These are phyloP conservation scores for Ophiobolus disseminans DNA, from an alignment of 2,329 filamentous ascomycete genomes.

Conservation along the genomic window DNA sequence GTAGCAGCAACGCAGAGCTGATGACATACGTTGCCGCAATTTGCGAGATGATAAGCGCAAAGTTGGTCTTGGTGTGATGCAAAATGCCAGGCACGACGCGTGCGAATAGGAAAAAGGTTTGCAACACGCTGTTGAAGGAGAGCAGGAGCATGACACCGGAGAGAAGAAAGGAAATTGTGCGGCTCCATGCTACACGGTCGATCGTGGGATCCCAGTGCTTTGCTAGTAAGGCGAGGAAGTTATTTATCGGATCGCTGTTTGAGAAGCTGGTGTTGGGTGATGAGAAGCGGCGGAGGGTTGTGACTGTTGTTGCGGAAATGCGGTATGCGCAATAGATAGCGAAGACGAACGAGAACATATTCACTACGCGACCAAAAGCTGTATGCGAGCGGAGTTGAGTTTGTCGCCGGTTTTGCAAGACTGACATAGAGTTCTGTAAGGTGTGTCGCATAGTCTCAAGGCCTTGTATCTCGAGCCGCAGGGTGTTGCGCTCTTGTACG, in stretches of 20 bases:
- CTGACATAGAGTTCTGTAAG: constrained; percentile 69
- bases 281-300: constrained; percentile 68
- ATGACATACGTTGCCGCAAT: constrained; percentile 87
- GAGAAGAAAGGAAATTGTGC: constrained; percentile 83
- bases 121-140: constrained; percentile 81
- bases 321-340: constrained; percentile 86
- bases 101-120: constrained; percentile 82
- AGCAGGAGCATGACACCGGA: constrained; percentile 83
- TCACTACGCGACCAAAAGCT: constrained; percentile 67
- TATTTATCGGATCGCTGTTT: constrained; percentile 81
- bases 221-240: constrained; percentile 78
- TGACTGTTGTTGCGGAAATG: constrained; percentile 73
- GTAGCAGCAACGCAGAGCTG: constrained; percentile 75
- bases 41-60: constrained; percentile 80
- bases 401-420: constrained; percentile 68
- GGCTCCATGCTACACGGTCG: constrained; percentile 82
- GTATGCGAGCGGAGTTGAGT: constrained; percentile 73
- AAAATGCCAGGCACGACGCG: constrained; percentile 76
- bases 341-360: constrained; percentile 72
- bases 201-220: constrained; percentile 84
- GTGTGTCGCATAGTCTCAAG: constrained; percentile 80
- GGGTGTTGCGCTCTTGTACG: constrained; percentile 58
- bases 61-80: constrained; percentile 76
- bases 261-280: constrained; percentile 63
- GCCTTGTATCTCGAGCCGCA: constrained; percentile 79